Base-by-base conservation (phyloP, 2,329 filamentous ascomycete genomes). In the Geosmithia morbida region DNA sequence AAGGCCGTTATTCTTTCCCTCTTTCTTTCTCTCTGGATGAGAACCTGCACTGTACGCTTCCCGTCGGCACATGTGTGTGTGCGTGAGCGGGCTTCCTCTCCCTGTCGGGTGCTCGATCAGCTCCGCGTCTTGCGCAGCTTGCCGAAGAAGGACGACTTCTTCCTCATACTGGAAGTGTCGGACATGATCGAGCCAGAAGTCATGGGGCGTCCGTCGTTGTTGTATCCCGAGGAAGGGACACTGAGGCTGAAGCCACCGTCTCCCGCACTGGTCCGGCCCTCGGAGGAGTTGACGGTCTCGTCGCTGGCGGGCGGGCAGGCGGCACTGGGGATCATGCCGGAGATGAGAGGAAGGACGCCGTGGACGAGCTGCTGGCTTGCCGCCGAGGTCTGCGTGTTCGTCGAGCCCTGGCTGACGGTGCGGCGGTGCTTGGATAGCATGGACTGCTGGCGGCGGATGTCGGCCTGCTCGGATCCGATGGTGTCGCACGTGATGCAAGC, bases 401-500 rank as follows among this genome's bases (percentile, higher is more conserved):
- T 46, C 26, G 22, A 43, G 17, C 46, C 71, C 71, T 72, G 64
- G 54, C 61, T 70, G 48, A 71, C 61, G 17, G 69, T 71, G 33
- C 65, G 65, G 54, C 66, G 69, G 55, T 69, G 63, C 55, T 69
- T 72, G 52, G 61, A 56, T 41, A 75, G 56, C 52, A 76, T 68
- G 2, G 68, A 68, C 22, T 66, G 67, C 43, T 66, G 66, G 41
- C 69, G 65, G 43, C 71, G 66, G 37, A 63, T 59, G 41, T 70
- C 55, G 30, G 66, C 63, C 45, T 62, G 64, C 20, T 61, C 59
- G 1, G 69, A 60, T 47, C 69, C 65, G 43, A 77, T 61, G 51
- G 80, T 75, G 47, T 73, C 69, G 47, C 72, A 68, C 40, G 69
- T 70, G 49, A 83, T 75, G 54, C 65, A 70, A 43, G 77, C 78